These are phyloP conservation scores for Leishmania tarentolae DNA, from an alignment of 208 protist genomes.

Conservation along the genomic window DNA sequence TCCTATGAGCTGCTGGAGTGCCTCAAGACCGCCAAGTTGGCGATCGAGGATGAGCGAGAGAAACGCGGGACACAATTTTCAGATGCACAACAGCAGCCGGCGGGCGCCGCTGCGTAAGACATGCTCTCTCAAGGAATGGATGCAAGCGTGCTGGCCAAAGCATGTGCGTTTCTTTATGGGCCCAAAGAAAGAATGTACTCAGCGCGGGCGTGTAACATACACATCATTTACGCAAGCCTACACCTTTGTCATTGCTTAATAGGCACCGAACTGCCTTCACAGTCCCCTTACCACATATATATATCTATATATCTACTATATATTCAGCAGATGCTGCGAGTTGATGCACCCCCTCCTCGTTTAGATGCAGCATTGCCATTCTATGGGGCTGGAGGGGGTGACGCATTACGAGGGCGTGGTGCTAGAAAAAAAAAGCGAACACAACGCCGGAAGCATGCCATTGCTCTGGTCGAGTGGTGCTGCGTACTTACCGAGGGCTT, in stretches of 20 bases:
- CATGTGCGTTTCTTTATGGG: background rate
- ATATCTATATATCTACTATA: background rate
- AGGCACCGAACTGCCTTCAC: background rate
- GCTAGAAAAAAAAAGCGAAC: background rate
- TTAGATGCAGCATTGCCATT: background rate
- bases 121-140: too few relatives aligned
- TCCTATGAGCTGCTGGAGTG: slow-evolving; percentile 86
- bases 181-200: background rate
- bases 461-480: background rate
- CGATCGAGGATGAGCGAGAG: slow-evolving; percentile 50
- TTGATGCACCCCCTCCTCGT: background rate
- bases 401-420: background rate
- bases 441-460: background rate
- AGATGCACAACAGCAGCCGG: background rate
- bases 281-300: background rate
- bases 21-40: slow-evolving; percentile 64
- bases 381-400: background rate
- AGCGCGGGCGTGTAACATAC: background rate
- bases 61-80: slow-evolving; percentile 17
- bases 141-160: background rate
- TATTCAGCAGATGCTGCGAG: background rate
- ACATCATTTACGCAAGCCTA: background rate
- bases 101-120: background rate
- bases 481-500: background rate
- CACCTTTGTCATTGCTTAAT: slow-evolving; percentile 11